Base-by-base conservation (phyloP, 2,329 filamentous ascomycete genomes). In the Oidium heveae region DNA sequence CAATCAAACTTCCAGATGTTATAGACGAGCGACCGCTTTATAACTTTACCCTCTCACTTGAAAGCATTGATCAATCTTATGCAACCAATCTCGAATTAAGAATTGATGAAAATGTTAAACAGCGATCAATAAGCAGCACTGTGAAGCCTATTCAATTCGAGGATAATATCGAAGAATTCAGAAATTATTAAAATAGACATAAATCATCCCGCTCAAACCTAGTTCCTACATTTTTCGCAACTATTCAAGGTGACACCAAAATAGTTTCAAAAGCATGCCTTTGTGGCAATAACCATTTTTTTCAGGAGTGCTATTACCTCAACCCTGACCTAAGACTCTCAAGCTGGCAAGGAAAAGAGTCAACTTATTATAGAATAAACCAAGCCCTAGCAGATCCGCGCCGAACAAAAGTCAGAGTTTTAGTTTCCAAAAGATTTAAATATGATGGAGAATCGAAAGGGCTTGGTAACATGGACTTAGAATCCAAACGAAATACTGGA, bases 41-140 rank as follows among this genome's bases (percentile, higher is more conserved):
- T 12, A 32, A 52, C 32, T 52, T 52, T 37, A 32, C 49, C 7
- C 28, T 36, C n/a, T 2, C 49, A 10, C 22, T 52, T 6, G 28
- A 52, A n/a, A 34, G 12, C 16, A 52, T 52, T n/a, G 49, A 52
- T 37, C 28, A 37, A n/a, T 52, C 49, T n/a, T 52, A 52, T 52
- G 49, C 49, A 24, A 52, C 49, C 4, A 52, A 52, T 20, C 49
- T 52, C 13, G 49, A 52, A n/a, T 32, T 52, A 16, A 52, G 32
- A 52, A 52, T 52, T 16, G 49, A 34, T 36, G 3, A 52, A 24
- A 36, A 34, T 37, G 49, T 52, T 7, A 52, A 6, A 32, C 24
- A 34, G 32, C 15, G 32, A 52, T 34, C 28, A 34, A 10, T 16
- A 36, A 20, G 20, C 20, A 34, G 18, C 28, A 22, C 32, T 18